Base-by-base conservation (phyloP, 176 grass and related monocot genomes). In the Avena atlantica region DNA sequence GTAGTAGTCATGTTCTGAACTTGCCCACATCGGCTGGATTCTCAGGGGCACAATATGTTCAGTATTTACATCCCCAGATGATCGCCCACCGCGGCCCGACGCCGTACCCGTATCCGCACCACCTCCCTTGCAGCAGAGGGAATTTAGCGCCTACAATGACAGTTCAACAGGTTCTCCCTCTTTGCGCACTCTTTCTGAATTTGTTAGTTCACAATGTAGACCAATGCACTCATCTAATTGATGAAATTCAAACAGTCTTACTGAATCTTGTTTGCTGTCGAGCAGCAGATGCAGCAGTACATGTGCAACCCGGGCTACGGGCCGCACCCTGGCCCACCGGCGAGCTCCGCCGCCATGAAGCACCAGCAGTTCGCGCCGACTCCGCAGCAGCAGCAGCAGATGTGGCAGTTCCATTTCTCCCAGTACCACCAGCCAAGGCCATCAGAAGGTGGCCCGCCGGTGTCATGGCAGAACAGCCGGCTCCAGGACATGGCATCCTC, bases 11-110 rank as follows among this genome's bases (percentile, higher is more conserved):
- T 49, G 86, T 37, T 51, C 25, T 82, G 45, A 91, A 73, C 86
- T 3, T 81, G 63, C 70, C 90, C 2, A 59, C 78, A 19, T 62
- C 82, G 1, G 14, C 40, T 1, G 61, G 58, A 8, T 23, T 76
- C 14, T 83, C 74, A 1, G 74, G 67, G 16, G 11, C 67, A 1
- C 83, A 86, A 4, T 87, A 91, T 86, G 29, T 80, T 86, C 89
- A 88, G 69, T 91, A 91, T 24, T 10, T 91, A 12, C 89, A 86
- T 27, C 89, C 51, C n/a, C 92, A 81, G 82, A 72, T 90, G 82
- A 58, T 90, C 6, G 4, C 51, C 0, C 57, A 66, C 0, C 61
- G 53, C 4, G 29, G 62, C 0, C 4, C 44, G 9, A 62, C 60
- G 21, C 82, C 52, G 0, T 76, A 76, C 0, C 73, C 48, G 14